These are phyloP conservation scores for Chaetomium cochliodes DNA, from an alignment of 495 filamentous ascomycete species.

Conservation along the genomic window DNA sequence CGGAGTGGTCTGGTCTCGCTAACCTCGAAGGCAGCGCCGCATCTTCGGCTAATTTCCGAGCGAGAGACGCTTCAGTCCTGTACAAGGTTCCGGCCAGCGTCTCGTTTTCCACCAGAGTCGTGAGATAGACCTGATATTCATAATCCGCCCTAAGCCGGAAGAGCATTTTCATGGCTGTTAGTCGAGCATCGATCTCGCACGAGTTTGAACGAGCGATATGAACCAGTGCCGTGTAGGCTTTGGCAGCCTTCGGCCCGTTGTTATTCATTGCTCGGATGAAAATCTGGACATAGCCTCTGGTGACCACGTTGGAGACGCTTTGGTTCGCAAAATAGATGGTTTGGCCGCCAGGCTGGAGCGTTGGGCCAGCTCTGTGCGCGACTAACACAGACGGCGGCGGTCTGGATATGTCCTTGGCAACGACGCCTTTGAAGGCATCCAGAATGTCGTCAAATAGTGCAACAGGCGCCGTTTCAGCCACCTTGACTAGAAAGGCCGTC, in stretches of 20 bases:
- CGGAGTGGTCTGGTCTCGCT: constrained; percentile 38
- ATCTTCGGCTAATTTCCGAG: constrained; percentile 52
- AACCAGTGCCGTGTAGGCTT: constrained; percentile 56
- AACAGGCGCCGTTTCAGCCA: constrained; percentile 49
- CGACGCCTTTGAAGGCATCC: constrained; percentile 46
- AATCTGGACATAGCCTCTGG: constrained; percentile 55
- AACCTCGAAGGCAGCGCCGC: constrained; percentile 42
- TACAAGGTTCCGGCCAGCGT: constrained; percentile 68
- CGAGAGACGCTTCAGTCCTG: constrained; percentile 58
- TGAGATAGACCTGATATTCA: constrained; percentile 66
- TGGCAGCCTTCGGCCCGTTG: constrained; percentile 51
- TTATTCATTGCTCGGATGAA: constrained; percentile 61
- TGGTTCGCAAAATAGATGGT: constrained; percentile 34
- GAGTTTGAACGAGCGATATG: constrained; percentile 55
- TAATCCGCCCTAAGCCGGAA: constrained; percentile 82
- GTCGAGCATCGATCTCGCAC: constrained; percentile 64
- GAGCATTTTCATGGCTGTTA: constrained; percentile 79
- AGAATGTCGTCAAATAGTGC: constrained; percentile 54
- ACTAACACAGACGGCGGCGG: constrained; percentile 39
- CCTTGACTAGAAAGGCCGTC: constrained; percentile 49
- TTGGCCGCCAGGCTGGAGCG: constrained; percentile 24
- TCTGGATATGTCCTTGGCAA: constrained; percentile 41
- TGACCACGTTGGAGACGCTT: constrained; percentile 55
- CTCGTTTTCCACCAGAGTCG: constrained; percentile 63
- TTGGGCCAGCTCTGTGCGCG: constrained; percentile 21